These are phyloP conservation scores for Picochlorum sp. DNA, from an alignment of 139 green algal species.

Conservation along the genomic window DNA sequence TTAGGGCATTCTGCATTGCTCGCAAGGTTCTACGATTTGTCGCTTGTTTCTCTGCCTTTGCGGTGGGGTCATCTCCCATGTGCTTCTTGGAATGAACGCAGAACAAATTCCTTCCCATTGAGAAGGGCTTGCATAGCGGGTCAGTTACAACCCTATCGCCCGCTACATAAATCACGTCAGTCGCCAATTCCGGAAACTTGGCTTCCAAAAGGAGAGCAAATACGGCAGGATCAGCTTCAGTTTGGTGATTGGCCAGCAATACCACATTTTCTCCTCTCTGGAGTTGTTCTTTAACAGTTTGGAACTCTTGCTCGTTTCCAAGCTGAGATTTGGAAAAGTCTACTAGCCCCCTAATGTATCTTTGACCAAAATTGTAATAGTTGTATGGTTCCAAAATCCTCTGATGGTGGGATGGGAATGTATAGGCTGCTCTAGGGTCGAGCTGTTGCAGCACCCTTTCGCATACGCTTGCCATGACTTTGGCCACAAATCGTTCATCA, in stretches of 20 bases:
- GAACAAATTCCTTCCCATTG: constrained; percentile 98
- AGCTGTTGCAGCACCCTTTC: constrained; percentile 33
- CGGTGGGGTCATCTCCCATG: constrained; percentile 83
- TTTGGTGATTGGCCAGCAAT: constrained; percentile 97
- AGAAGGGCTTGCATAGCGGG: constrained; percentile 95
- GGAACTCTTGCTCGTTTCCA: constrained; percentile 34
- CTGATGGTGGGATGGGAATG: constrained; percentile 83
- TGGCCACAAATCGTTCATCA: constrained; percentile 48
- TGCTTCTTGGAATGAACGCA: constrained; percentile 98
- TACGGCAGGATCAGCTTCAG: constrained; percentile 93
- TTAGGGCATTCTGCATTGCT: constrained; percentile 55
- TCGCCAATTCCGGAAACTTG: constrained; percentile 70
- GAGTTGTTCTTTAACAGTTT: constrained; percentile 39
- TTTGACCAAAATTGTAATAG: constrained; percentile 94
- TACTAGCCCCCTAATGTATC: constrained; percentile 71
- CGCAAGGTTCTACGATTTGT: constrained; percentile 79
- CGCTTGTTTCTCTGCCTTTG: constrained; percentile 73
- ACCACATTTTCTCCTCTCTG: constrained; percentile 85
- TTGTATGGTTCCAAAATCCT: constrained; percentile 75
- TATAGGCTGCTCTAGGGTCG: constrained; percentile 48
- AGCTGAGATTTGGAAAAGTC: constrained; percentile 82
- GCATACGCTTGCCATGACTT: constrained; percentile 39
- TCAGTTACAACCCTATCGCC: constrained; percentile 93
- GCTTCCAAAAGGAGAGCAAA: constrained; percentile 85
- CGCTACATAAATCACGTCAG: constrained; percentile 73